Base-by-base conservation (phyloP, 768 basidiomycete genomes). In the Rhodotorula babjevae region DNA sequence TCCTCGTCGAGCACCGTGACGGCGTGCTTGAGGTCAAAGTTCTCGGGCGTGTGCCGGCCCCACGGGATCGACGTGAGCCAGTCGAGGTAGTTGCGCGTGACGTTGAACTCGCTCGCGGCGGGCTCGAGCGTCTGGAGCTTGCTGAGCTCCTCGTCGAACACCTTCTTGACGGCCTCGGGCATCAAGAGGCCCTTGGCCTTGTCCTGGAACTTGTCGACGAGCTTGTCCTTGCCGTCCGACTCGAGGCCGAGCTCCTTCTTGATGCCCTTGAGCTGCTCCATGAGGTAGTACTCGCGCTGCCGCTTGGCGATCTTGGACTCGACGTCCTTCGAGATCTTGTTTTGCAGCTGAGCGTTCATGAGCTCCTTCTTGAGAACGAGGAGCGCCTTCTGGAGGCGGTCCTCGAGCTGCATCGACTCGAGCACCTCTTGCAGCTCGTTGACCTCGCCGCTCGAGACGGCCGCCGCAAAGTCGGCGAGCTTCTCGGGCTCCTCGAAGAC, bases 401-500 rank as follows among this genome's bases (percentile, higher is more conserved):
- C 93, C 65, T 92, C 91, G 29, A 98, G 89, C 5, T 86, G 85
- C 33, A 92, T 84, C 73, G 87, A 88, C 81, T 97, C 94, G 49
- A 98, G 84, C 1, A 98, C 93, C 73, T 91, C 92, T 81, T 98
- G 96, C 31, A 97, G 84, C 78, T 98, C 96, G 66, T 86, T 82
- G 16, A 93, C 90, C 66, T 95, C 92, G n/a, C 93, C 94, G 0
- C 90, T 89, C 0, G 90, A 93, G 0, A 97, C 93, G 0, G 94
- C 94, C 0, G 96, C 96, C 0, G 95, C 93, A 75, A 98, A 95
- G 80, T 99, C 96, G 0, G 94, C 95, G 36, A 97, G 87, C 79
- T 93, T 93, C 81, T 96, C 93, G 0, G 95, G 95, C 79, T 97
- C 94, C 79, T 97, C 93, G 77, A 98, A 97, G 67, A 96, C 90